Conservation (phyloP, 2,329 filamentous ascomycete genomes). For the Didymella pinodella region DNA sequence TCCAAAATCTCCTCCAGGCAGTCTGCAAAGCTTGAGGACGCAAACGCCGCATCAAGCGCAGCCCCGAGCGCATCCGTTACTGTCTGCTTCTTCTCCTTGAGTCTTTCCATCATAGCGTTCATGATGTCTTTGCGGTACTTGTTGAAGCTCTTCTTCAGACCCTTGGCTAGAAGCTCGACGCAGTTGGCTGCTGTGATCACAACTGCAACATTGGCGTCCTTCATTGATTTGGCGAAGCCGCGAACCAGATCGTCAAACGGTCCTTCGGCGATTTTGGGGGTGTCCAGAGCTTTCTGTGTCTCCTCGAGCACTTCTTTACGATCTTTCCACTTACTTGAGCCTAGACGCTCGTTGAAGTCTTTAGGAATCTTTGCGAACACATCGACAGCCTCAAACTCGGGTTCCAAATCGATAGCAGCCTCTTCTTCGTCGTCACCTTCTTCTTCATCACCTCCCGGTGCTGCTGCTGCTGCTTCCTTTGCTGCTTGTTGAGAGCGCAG, state of each 20-base stretch:
- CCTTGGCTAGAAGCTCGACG: conserved; percentile 87
- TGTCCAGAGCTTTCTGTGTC: conserved; percentile 77
- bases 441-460: conserved; percentile 61
- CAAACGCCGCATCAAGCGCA: conserved; percentile 77
- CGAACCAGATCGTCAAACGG: conserved; percentile 85
- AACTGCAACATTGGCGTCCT: conserved; percentile 95
- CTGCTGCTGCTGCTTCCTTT: conserved; percentile 72
- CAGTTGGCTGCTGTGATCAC: conserved; percentile 93
- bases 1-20: conserved; percentile 90
- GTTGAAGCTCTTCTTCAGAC: conserved; percentile 76
- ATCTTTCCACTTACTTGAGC: conserved; percentile 97
- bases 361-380: conserved; percentile 81
- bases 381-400: conserved; percentile 80
- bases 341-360: conserved; percentile 82
- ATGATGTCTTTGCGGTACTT: conserved; percentile 85
- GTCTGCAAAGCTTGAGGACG: conserved; percentile 75
- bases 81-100: conserved; percentile 95
- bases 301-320: conserved; percentile 92
- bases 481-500: conserved; percentile 89
- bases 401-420: conserved; percentile 73
- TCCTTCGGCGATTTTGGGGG: conserved; percentile 89
- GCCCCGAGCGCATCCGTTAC: conserved; percentile 88
- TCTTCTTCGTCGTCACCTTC: conserved; percentile 64
- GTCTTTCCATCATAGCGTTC: conserved; percentile 88
- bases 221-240: conserved; percentile 94